Base-by-base conservation (phyloP, 345 rosid species). In the Iberis pinnata region DNA sequence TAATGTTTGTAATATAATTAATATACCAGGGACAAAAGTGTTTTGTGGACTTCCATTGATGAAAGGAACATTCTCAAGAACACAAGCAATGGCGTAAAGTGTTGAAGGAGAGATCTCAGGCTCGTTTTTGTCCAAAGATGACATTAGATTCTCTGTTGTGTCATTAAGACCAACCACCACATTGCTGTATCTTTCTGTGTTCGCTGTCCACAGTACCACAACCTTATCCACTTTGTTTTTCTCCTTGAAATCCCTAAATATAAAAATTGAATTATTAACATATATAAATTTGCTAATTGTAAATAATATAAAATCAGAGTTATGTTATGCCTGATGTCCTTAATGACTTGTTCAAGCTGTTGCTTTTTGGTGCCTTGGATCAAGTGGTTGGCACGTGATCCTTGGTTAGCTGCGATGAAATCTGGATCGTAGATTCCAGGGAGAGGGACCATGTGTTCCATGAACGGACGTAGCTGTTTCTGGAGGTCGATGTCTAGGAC, bases 31-130 rank as follows among this genome's bases (percentile, higher is more conserved):
- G 73, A 92, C 95, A 44, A 92, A 92, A 51, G 98, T 92, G 79
- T 92, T 92, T 54, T 92, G 98, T 3, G 98, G 95, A 70, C 97
- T 85, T 63, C 98, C 98, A 69, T 92, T 92, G 75, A 92, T 79
- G 81, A 88, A 92, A 48, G 98, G 97, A 53, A 92, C 72, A 56
- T 77, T 73, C 73, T 92, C 98, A 46, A 77, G 75, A 43, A 88
- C 73, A 68, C 98, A 88, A 35, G 98, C 98, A 41, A 92, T 72
- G 18, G 84, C 98, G 58, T 62, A 88, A 74, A 92, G 56, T 56
- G 98, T 85, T 31, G 97, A 92, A 33, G 97, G 98, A 50, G 98
- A 92, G 44, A 92, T 83, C 83, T 92, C 98, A 16, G 88, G 50
- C 56, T 92, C 95, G 61, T 88, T 70, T 64, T 56, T 85, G 29